Percentiles rank a stretch among this genome's conserved stretches.
These are phyloP conservation scores for Verticillium longisporum DNA, from an alignment of 2,329 filamentous ascomycete genomes.

Conservation along the genomic window DNA sequence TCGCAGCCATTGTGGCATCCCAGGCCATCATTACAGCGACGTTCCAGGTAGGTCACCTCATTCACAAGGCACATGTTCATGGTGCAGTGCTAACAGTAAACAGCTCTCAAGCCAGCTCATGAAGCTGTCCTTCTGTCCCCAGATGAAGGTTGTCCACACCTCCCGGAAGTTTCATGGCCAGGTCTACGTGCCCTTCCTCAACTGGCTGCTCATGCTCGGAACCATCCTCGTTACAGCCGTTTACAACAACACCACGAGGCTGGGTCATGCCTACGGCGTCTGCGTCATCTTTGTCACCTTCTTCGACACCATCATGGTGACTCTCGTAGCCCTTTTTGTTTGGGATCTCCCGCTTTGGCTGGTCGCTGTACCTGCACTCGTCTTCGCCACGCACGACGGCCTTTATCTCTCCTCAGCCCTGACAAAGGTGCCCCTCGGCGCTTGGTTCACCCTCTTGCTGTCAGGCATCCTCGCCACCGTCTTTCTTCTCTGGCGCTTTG, in stretches of 20 bases:
- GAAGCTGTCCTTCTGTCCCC: constrained; percentile 65
- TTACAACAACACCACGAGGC: constrained; percentile 65
- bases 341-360: constrained; percentile 57
- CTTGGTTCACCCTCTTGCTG: constrained; percentile 70
- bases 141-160: constrained; percentile 67
- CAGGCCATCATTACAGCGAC: constrained; percentile 74
- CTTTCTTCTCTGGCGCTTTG: constrained; percentile 71
- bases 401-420: constrained; percentile 64
- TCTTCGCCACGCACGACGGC: constrained; percentile 61
- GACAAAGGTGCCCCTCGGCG: constrained; percentile 67
- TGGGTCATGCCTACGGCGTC: constrained; percentile 71
- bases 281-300: constrained; percentile 78
- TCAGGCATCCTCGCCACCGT: constrained; percentile 54
- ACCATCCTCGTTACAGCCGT: constrained; percentile 68
- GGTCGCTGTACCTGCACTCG: constrained; percentile 55
- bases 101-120: constrained; percentile 52
- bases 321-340: constrained; percentile 63
- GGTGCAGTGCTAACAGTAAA: background rate
- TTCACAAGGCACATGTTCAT: background rate
- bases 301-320: constrained; percentile 69
- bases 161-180: constrained; percentile 66
- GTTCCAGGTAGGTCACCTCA: constrained; percentile 48
- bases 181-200: constrained; percentile 68
- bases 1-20: constrained; percentile 68
- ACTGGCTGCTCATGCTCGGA: constrained; percentile 72